Evolutionary conservation across 495 filamentous ascomycete species (phyloP).

Genomic region (Penicillium herquei): DNA sequence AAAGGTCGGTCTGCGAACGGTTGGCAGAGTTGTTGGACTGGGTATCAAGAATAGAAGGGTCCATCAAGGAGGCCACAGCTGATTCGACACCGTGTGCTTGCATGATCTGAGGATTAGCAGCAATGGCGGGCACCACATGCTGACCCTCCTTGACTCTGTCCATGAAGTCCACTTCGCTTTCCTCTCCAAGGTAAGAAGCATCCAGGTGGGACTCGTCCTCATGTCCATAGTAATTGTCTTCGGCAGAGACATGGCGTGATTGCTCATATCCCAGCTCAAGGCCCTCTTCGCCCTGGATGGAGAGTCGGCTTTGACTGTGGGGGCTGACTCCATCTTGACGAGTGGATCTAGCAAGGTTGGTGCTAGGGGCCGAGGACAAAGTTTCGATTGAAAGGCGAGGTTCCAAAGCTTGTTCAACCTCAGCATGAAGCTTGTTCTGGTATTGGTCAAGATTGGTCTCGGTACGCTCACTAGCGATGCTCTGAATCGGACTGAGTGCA

Average conservation of each 20-base stretch:
- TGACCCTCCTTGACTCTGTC: slow-evolving; percentile 63
- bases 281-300: slow-evolving; percentile 34
- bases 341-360: slow-evolving; percentile 50
- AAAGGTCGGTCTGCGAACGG: slow-evolving; percentile 34
- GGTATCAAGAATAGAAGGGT: slow-evolving; percentile 61
- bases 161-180: slow-evolving; percentile 61
- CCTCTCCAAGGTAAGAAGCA: slow-evolving; percentile 46
- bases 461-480: slow-evolving; percentile 72
- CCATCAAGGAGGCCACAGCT: slow-evolving; percentile 80
- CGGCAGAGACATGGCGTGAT: slow-evolving; percentile 23
- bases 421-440: slow-evolving; percentile 5
- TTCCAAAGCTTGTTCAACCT: slow-evolving; percentile 32
- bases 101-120: slow-evolving; percentile 72
- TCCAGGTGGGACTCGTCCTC: slow-evolving; percentile 3
- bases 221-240: slow-evolving; percentile 40
- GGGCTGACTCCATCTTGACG: slow-evolving; percentile 52
- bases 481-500: slow-evolving; percentile 81
- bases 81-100: slow-evolving; percentile 77
- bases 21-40: slow-evolving; percentile 36
- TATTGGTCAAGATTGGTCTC: slow-evolving; percentile 21
- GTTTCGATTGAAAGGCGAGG: slow-evolving; percentile 51
- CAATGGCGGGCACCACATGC: slow-evolving; percentile 60
- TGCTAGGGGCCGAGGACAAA: slow-evolving; percentile 54
- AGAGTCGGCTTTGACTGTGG: slow-evolving; percentile 44
- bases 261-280: slow-evolving; percentile 42